Evolutionary conservation across 2,329 filamentous ascomycete genomes (phyloP), one percentile per base, ranked within the genome.

Genomic region (Bipolaris zeicola): DNA sequence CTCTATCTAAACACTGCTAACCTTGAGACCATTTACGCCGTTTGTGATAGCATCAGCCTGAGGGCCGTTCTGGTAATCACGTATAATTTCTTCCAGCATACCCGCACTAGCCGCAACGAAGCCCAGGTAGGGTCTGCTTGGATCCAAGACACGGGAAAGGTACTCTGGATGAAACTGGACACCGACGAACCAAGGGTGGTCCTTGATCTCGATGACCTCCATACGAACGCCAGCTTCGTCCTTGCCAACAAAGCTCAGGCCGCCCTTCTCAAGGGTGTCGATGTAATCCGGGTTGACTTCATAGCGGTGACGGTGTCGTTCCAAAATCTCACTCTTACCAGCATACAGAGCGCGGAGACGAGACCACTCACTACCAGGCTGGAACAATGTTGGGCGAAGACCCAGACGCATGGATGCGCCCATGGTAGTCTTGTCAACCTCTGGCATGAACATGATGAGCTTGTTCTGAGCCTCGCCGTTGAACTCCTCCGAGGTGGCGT

Each of bases 131-230:
- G 90, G 87, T 72, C 86, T 86, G 70, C 85, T 89, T 0, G 91
- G 91, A 47, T 85, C 81, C 60, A 96, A 79, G 2, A 95, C 92
- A 50, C 89, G 84, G 65, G 85, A 89, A 48, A 91, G 81, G 72
- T 94, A 96, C 76, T 97, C 92, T 2, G 93, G 92, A 75, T 96
- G 92, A 76, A 89, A 94, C 76, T 96, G 93, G 7, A 95, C 89
- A 60, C 89, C 89, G 16, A 96, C 90, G 66, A 88, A 96, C 82
- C 86, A 96, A 0, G 89, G 90, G 74, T 96, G 92, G 62, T 94
- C 87, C 72, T 88, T 87, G 60, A 96, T 79, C 77, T 96, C 92
- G 34, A 96, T 79, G 47, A 92, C 84, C 78, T 96, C 92, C 88
- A 95, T 92, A 31, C 92, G 85, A 65, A 89, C 85, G 42, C 89